These are phyloP conservation scores for Rauvolfia tetraphylla DNA, from an alignment of 257 asterid genomes.

Conservation along the genomic window DNA sequence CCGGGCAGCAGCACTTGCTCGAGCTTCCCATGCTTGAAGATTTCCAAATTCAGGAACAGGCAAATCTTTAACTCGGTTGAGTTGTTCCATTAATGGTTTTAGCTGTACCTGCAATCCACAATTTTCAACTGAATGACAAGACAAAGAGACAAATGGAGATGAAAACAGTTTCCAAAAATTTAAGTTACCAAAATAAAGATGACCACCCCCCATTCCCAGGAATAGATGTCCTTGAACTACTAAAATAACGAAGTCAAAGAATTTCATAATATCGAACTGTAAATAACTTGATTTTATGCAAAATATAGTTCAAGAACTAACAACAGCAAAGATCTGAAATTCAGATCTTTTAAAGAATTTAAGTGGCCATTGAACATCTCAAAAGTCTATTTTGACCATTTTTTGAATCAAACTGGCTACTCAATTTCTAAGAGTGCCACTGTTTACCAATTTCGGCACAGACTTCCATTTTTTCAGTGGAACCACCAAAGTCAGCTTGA, in stretches of 20 bases:
- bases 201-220: not conserved
- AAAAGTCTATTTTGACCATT: not conserved
- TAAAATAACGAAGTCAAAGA: not conserved
- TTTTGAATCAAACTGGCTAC: not conserved
- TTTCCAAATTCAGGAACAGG: constrained; percentile 79
- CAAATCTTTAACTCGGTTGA: constrained; percentile 84
- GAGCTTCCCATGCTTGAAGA: constrained; percentile 89
- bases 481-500: not conserved
- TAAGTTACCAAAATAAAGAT: not conserved
- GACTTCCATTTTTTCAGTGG: not conserved
- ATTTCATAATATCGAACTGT: not conserved
- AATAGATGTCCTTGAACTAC: not conserved
- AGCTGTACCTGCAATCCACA: constrained; percentile 57
- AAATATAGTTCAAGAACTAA: not conserved
- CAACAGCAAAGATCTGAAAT: not conserved
- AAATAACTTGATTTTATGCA: not conserved
- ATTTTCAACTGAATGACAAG: not conserved
- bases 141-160: not conserved
- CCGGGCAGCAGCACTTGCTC: constrained; percentile 64
- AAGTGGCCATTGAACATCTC: not conserved
- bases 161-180: not conserved
- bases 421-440: not conserved
- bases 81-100: constrained; percentile 79
- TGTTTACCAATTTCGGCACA: not conserved
- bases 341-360: not conserved